Percentiles rank a stretch among this genome's conserved stretches.
Evolutionary conservation across 805 yeast species (phyloP).

Genomic region (Candida xiaguanensis): DNA sequence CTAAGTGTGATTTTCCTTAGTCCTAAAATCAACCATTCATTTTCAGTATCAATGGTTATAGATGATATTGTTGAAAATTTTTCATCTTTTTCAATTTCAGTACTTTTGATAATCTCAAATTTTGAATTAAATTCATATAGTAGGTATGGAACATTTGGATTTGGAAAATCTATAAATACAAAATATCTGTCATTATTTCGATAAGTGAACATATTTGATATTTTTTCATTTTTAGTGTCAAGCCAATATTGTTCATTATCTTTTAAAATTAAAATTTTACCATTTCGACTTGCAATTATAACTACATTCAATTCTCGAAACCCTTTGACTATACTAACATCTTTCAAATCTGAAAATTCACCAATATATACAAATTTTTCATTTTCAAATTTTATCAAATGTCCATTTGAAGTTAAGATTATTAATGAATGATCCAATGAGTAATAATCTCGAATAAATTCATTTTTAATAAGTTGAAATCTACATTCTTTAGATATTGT

Average conservation of each 20-base stretch:
- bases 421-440: constrained; percentile 46
- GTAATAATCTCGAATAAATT: constrained; percentile 58
- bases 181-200: constrained; percentile 21
- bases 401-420: constrained; percentile 59
- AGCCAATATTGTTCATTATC: constrained; percentile 28
- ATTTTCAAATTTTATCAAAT: constrained; percentile 38
- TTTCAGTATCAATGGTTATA: constrained; percentile 38
- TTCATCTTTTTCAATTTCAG: constrained; percentile 34
- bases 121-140: constrained; percentile 25
- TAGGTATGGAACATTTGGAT: constrained; percentile 53
- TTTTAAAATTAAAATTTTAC: constrained; percentile 34
- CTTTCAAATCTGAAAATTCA: constrained; percentile 20
- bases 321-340: constrained; percentile 43
- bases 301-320: constrained; percentile 28
- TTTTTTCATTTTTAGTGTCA: constrained; percentile 33
- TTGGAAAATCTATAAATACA: constrained; percentile 62
- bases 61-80: constrained; percentile 56
- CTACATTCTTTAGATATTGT: constrained; percentile 28
- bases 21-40: constrained; percentile 53
- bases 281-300: constrained; percentile 27
- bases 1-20: constrained; percentile 69
- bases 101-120: constrained; percentile 24
- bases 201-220: constrained; percentile 46
- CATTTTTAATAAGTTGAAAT: constrained; percentile 38
- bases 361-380: constrained; percentile 4